Conservation (phyloP, 805 yeast species). For the Lipomyces yamanashiensis region DNA sequence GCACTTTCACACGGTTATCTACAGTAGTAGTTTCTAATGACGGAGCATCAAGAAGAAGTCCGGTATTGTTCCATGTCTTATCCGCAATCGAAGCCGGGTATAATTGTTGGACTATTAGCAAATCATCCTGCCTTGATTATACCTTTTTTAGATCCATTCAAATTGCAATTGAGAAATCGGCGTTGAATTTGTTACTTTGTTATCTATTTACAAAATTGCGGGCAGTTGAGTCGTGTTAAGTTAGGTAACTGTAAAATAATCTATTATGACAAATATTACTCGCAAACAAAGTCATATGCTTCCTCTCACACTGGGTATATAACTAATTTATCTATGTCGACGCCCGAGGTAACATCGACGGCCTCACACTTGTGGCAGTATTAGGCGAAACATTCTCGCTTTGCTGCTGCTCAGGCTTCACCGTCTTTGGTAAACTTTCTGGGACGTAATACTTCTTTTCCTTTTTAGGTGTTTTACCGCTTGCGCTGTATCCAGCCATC, state of each 20-base stretch:
- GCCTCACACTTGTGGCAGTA: neutral
- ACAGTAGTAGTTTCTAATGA: conserved; percentile 37
- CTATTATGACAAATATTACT: neutral
- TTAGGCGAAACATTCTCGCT: conserved; percentile 10
- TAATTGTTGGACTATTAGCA: conserved; percentile 59
- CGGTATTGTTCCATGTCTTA: conserved; percentile 93
- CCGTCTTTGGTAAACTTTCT: conserved; percentile 24
- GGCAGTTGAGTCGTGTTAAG: too few species aligned
- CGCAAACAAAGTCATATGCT: neutral
- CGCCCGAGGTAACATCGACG: conserved; percentile 13
- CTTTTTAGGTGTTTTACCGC: conserved; percentile 33
- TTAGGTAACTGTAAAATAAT: neutral
- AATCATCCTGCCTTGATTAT: too few species aligned
- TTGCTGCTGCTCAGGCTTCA: neutral
- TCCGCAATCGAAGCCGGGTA: conserved; percentile 87
- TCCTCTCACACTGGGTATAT: neutral
- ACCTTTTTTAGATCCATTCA: neutral
- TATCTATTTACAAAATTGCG: too few species aligned
- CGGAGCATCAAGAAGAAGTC: conserved; percentile 75
- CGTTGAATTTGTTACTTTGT: too few species aligned
- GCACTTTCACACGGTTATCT: conserved; percentile 45
- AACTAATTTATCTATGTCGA: neutral
- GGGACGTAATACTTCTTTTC: conserved; percentile 23
- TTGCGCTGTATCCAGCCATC: conserved; percentile 17
- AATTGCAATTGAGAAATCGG: too few species aligned